These are phyloP conservation scores for Lecanicillium sp. DNA, from an alignment of 2,329 filamentous ascomycete species.

Conservation along the genomic window DNA sequence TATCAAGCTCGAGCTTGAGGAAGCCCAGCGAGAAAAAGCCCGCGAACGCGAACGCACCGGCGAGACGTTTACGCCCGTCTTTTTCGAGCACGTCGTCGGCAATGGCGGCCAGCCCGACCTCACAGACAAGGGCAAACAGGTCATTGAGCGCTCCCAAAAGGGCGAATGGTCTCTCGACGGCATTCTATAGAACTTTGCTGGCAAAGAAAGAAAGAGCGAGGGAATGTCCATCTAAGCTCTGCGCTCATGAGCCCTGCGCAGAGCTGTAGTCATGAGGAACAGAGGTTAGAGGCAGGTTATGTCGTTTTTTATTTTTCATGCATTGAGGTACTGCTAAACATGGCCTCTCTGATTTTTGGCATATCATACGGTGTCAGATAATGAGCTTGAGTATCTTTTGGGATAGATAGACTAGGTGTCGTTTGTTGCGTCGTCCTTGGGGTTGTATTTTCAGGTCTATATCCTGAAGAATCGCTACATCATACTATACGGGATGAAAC, in stretches of 20 bases:
- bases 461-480: too few species aligned
- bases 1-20: slow-evolving; percentile 86
- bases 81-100: slow-evolving; percentile 60
- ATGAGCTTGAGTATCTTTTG: slow-evolving; percentile 5
- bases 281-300: too few species aligned
- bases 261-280: too few species aligned
- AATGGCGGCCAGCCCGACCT: slow-evolving; percentile 48
- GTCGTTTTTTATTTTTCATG: not conserved
- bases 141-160: slow-evolving; percentile 44
- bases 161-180: slow-evolving; percentile 42
- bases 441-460: not conserved
- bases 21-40: slow-evolving; percentile 77
- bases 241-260: too few species aligned
- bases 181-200: slow-evolving; percentile 15
- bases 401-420: slow-evolving; percentile 8
- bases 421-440: not conserved
- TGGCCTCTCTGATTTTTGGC: slow-evolving; percentile 3
- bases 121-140: slow-evolving; percentile 42
- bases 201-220: slow-evolving; percentile 11
- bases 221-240: not conserved
- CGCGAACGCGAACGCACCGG: slow-evolving; percentile 65
- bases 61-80: slow-evolving; percentile 73
- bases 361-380: slow-evolving; percentile 6
- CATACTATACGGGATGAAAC: too few species aligned
- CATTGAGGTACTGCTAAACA: not conserved